A percentile compares a stretch with the other conserved stretches of the same genome.
These are phyloP conservation scores for Colletotrichum tofieldiae DNA, from an alignment of 2,329 filamentous ascomycete species.

Conservation along the genomic window DNA sequence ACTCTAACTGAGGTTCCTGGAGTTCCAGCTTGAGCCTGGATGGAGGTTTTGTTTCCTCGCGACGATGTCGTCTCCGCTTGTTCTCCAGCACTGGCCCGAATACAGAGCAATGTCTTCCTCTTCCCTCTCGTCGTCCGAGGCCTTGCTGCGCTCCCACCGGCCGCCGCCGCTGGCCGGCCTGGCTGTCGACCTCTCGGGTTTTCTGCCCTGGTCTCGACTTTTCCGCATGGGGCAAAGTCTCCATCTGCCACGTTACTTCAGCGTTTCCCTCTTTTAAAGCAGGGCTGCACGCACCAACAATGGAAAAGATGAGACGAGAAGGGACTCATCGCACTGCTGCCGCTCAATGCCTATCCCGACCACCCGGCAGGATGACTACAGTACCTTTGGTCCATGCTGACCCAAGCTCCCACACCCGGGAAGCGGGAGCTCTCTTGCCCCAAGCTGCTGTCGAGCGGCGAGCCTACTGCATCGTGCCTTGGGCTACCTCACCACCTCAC, in stretches of 20 bases:
- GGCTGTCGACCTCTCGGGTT: constrained; percentile 38
- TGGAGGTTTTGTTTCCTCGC: not conserved
- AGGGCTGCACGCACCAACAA: constrained; percentile 39
- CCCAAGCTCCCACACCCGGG: constrained; percentile 33
- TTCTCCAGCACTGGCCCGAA: not conserved
- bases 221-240: constrained; percentile 39
- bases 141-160: not conserved
- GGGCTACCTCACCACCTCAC: constrained; percentile 18
- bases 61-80: constrained; percentile 8
- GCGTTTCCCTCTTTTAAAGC: constrained; percentile 37
- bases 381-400: constrained; percentile 13
- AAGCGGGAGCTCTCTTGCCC: constrained; percentile 1
- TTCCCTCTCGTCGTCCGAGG: not conserved
- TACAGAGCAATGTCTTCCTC: not conserved
- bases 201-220: constrained; percentile 28
- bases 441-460: constrained; percentile 20
- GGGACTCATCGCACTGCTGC: constrained; percentile 27
- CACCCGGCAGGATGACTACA: constrained; percentile 21
- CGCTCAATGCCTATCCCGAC: constrained; percentile 34
- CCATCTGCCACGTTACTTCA: constrained; percentile 43
- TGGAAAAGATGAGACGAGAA: constrained; percentile 38
- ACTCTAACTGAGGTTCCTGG: not conserved
- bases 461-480: constrained; percentile 16
- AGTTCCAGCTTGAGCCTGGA: not conserved
- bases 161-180: not conserved